Evolutionary conservation across 192 early-diverging fungal genomes (phyloP).

Genomic region (Coemansia sp.): DNA sequence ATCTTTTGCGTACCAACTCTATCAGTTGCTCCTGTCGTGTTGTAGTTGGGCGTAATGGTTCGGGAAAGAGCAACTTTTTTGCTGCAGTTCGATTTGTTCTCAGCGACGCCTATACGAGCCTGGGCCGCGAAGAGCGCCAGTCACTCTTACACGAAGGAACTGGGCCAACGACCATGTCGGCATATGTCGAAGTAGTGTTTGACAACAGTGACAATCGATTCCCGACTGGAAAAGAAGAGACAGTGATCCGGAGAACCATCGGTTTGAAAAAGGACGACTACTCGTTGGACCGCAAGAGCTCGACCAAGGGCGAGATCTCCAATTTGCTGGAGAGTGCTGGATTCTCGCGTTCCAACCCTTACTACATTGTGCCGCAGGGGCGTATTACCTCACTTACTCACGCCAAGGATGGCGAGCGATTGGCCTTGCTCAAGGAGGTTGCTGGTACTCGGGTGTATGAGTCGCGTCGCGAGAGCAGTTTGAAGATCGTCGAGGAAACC

Average conservation of each 20-base stretch:
- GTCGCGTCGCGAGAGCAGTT: constrained; percentile 81
- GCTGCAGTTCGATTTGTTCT: constrained; percentile 91
- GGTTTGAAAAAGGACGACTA: constrained; percentile 98
- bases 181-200: constrained; percentile 94
- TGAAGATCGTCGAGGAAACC: constrained; percentile 92
- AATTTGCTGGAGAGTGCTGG: constrained; percentile 95
- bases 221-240: constrained; percentile 91
- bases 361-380: constrained; percentile 99
- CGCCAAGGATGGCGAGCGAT: constrained; percentile 87
- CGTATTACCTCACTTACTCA: constrained; percentile 88
- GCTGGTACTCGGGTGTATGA: constrained; percentile 97
- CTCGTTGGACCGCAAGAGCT: constrained; percentile 90
- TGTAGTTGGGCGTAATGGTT: constrained; percentile 91
- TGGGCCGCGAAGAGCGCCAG: constrained; percentile 92
- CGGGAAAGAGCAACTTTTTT: constrained; percentile 98
- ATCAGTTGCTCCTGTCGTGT: constrained; percentile 11
- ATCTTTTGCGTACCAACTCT: neutral
- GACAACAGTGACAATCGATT: constrained; percentile 97
- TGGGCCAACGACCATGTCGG: constrained; percentile 90
- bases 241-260: constrained; percentile 89
- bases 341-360: constrained; percentile 95
- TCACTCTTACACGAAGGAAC: constrained; percentile 91
- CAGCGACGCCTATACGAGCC: constrained; percentile 91
- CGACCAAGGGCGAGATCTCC: constrained; percentile 89
- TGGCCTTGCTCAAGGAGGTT: constrained; percentile 94